These are phyloP conservation scores for Saitozyma podzolica DNA, from an alignment of 768 basidiomycete genomes.

Conservation along the genomic window DNA sequence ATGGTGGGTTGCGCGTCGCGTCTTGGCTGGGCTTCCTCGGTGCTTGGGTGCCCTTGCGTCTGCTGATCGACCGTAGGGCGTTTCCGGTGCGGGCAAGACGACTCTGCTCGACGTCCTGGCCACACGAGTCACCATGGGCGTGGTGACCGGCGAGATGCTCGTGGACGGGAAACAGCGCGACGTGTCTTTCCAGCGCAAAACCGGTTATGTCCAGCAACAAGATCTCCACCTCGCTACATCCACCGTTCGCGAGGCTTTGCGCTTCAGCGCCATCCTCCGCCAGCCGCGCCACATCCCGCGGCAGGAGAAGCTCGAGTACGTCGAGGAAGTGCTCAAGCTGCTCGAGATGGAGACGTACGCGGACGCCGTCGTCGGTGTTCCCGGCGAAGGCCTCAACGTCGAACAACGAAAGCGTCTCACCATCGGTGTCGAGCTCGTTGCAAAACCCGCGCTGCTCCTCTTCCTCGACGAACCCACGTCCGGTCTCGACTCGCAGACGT, in stretches of 20 bases:
- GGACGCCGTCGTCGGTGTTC: slow-evolving; percentile 51
- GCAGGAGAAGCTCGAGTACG: slow-evolving; percentile 54
- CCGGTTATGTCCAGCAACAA: slow-evolving; percentile 56
- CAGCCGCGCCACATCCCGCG: slow-evolving; percentile 52
- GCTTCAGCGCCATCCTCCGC: slow-evolving; percentile 54
- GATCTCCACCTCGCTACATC: slow-evolving; percentile 53
- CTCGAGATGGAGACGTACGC: slow-evolving; percentile 53
- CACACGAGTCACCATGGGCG: slow-evolving; percentile 54
- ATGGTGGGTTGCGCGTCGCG: slow-evolving; percentile 45
- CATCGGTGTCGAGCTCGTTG: slow-evolving; percentile 55
- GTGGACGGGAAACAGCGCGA: slow-evolving; percentile 55
- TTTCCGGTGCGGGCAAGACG: slow-evolving; percentile 58
- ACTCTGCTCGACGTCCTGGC: slow-evolving; percentile 52
- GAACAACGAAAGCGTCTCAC: slow-evolving; percentile 38
- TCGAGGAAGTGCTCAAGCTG: slow-evolving; percentile 55
- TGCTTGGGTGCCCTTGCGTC: slow-evolving; percentile 13
- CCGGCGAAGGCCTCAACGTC: slow-evolving; percentile 52
- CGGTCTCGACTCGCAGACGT: slow-evolving; percentile 72
- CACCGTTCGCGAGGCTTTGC: slow-evolving; percentile 56
- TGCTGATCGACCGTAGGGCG: slow-evolving; percentile 40
- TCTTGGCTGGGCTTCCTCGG: slow-evolving; percentile 35
- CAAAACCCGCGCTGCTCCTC: slow-evolving; percentile 54
- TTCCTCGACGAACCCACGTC: slow-evolving; percentile 59
- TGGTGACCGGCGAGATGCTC: slow-evolving; percentile 56
- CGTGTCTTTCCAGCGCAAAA: slow-evolving; percentile 55